Base-by-base conservation (phyloP, 805 yeast species). In the Yamadazyma ubonensis region DNA sequence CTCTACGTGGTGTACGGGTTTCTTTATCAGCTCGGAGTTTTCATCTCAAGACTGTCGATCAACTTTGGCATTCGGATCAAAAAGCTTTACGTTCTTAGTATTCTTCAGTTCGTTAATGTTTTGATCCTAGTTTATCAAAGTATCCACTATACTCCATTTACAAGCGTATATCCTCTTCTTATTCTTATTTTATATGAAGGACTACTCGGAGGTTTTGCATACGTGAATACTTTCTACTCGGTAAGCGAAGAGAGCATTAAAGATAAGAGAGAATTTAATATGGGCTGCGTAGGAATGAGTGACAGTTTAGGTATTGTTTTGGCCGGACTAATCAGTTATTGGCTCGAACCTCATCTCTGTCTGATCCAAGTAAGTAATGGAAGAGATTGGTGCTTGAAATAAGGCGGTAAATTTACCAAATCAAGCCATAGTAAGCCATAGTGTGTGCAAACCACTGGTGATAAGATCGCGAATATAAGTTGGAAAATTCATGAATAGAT, bases 1-100 rank as follows among this genome's bases (percentile, higher is more conserved):
- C 83, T 86, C 3, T 91, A 91, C 58, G 98, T 91, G 10, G 79
- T 88, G 0, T 91, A 91, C 55, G 95, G 96, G 6, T 83, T 95
- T 3, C 59, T 90, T 3, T 91, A 91, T 53, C 98, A 91, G 58
- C 56, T 88, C 3, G 99, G 99, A 6, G 99, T 91, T 0, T 89
- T 91, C 53, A 75, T 91, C 1, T 88, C 97, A 3, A 70, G 98
- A 42, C 86, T 97, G 0, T 86, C 96, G 1, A 81, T 86, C 0
- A 69, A 80, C 2, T 67, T 82, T 41, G 71, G 71, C 3, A 51
- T 86, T 18, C 67, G 95, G 33, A 59, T 90, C 27, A 69, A 61
- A 37, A 65, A 70, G 6, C 66, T 91, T 5, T 81, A 82, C 58
- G 29, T 77, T 14, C 76, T 89, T 6, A 75, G 96, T 0, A 21